Evolutionary conservation across 2,329 filamentous ascomycete genomes (phyloP).

Genomic region (Exserohilum rostratum): DNA sequence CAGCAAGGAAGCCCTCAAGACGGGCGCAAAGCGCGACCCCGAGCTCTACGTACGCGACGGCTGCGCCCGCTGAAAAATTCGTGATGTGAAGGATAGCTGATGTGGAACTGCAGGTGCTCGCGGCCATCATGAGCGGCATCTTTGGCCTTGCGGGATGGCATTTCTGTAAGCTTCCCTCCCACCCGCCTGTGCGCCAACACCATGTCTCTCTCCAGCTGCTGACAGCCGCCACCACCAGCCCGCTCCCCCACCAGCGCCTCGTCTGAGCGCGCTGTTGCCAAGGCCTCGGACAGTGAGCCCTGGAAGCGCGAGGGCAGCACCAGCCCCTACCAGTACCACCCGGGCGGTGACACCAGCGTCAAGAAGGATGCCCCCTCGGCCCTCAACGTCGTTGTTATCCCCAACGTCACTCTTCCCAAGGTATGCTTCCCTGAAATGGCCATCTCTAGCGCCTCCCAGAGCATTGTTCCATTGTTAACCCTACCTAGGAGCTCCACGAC

Average conservation of each 20-base stretch:
- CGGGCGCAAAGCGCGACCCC: conserved; percentile 71
- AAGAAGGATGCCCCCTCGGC: conserved; percentile 93
- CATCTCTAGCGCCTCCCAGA: neutral
- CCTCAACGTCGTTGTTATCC: conserved; percentile 91
- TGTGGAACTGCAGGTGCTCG: conserved; percentile 71
- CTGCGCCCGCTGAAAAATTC: neutral
- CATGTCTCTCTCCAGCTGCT: conserved; percentile 6
- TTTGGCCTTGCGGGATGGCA: conserved; percentile 90
- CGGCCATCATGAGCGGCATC: conserved; percentile 87
- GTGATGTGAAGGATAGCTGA: conserved; percentile 27
- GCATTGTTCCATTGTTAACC: neutral
- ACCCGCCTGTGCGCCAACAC: neutral
- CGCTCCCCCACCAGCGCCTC: conserved; percentile 83
- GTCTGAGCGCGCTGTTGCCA: conserved; percentile 78
- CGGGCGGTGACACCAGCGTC: conserved; percentile 78
- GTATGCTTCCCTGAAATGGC: conserved; percentile 18
- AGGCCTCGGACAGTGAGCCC: conserved; percentile 81
- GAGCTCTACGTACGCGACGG: conserved; percentile 70
- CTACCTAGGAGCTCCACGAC: conserved; percentile 94
- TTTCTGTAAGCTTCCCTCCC: conserved; percentile 65
- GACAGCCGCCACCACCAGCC: conserved; percentile 57
- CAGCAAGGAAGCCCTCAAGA: conserved; percentile 60
- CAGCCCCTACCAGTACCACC: conserved; percentile 71
- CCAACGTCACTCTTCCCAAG: conserved; percentile 90
- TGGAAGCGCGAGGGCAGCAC: conserved; percentile 72